These are phyloP conservation scores for Lyophyllum semitale DNA, from an alignment of 768 basidiomycete species.

Conservation along the genomic window DNA sequence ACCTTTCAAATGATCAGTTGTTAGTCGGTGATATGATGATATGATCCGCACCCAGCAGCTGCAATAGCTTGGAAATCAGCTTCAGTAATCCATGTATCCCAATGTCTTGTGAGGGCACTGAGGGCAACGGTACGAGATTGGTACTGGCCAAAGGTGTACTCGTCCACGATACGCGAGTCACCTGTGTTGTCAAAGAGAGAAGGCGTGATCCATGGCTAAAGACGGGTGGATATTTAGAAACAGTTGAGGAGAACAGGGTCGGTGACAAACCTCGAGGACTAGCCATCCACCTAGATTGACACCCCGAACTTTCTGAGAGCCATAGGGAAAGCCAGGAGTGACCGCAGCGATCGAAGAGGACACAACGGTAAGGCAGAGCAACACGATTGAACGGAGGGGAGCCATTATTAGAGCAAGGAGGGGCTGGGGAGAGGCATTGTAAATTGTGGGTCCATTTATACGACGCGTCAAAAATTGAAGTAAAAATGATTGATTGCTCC, in stretches of 20 bases:
- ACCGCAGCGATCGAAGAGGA: constrained; percentile 34
- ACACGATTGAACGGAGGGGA: constrained; percentile 16
- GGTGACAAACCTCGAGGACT: constrained; percentile 42
- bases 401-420: constrained; percentile 9
- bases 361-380: constrained; percentile 30
- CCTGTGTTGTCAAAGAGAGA: constrained; percentile 73
- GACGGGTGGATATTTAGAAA: constrained; percentile 9
- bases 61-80: constrained; percentile 75
- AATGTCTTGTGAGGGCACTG: constrained; percentile 62
- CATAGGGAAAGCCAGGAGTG: constrained; percentile 69
- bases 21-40: constrained; percentile 2
- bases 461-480: constrained; percentile 4
- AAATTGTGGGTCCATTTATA: constrained; percentile 11
- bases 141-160: constrained; percentile 75
- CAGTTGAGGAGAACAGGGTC: not conserved
- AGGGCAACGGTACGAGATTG: constrained; percentile 53
- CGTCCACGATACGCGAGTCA: constrained; percentile 63
- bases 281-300: constrained; percentile 77
- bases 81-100: constrained; percentile 86
- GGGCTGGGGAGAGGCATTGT: not conserved
- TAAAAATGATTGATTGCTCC: constrained; percentile 16
- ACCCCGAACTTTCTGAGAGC: constrained; percentile 72
- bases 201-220: constrained; percentile 78
- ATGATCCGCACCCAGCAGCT: constrained; percentile 61
- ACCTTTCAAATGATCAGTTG: constrained; percentile 36